A percentile compares a stretch with the other conserved stretches of the same genome.
Conservation (phyloP, 2,329 filamentous ascomycete species). For the Coniochaeta ligniaria region DNA sequence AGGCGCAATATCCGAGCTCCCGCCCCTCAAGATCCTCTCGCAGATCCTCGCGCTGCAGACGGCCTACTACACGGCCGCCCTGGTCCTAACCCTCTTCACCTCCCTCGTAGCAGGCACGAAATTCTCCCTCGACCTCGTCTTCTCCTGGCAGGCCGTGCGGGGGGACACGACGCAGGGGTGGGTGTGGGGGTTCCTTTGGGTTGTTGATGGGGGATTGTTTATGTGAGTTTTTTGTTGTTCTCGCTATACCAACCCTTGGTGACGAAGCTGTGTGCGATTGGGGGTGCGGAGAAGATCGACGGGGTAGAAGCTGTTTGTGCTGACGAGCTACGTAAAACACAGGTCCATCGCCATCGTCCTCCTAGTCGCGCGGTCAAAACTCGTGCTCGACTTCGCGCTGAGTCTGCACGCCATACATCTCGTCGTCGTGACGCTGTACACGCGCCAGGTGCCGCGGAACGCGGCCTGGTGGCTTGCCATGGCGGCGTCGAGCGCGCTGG, state of each 20-base stretch:
- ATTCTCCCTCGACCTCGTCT: constrained; percentile 46
- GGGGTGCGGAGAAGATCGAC: too few relatives aligned
- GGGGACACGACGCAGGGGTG: constrained; percentile 57
- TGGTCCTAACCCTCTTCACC: constrained; percentile 35
- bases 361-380: constrained; percentile 81
- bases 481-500: constrained; percentile 35
- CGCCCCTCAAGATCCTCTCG: constrained; percentile 49
- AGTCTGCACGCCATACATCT: constrained; percentile 50
- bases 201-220: constrained; percentile 47
- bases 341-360: constrained; percentile 80
- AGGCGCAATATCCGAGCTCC: constrained; percentile 54
- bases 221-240: constrained; percentile 29
- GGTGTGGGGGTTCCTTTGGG: constrained; percentile 50
- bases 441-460: constrained; percentile 66
- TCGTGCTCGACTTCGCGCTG: constrained; percentile 89
- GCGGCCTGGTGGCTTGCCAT: constrained; percentile 77
- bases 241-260: too few relatives aligned
- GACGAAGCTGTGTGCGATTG: too few relatives aligned
- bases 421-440: constrained; percentile 59
- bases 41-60: constrained; percentile 52
- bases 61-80: constrained; percentile 30
- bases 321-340: constrained; percentile 1
- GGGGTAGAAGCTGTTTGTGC: not conserved
- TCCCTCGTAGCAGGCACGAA: constrained; percentile 48
- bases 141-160: constrained; percentile 51